Evolutionary conservation across 2,329 filamentous ascomycete genomes (phyloP), one percentile per base, ranked within the genome.

Genomic region (Aspergillus pseudoterreus): DNA sequence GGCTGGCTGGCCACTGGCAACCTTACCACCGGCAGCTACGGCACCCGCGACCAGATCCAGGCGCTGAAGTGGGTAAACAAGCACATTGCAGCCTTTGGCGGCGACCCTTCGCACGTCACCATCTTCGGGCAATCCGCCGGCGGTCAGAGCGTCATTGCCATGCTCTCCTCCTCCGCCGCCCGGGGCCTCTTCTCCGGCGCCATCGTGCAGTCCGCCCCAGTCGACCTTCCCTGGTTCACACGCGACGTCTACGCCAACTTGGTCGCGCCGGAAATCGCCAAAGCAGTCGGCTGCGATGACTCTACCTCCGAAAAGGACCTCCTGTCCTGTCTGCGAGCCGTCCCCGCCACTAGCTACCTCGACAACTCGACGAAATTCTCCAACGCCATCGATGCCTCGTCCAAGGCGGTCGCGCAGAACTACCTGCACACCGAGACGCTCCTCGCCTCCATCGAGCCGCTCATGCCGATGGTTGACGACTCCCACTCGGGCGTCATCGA

Each of bases 121-220:
- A 65, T 71, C 45, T 70, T 70, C 35, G 69, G 68, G 1, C 65
- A 70, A 53, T 67, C 63, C 6, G 67, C 69, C 11, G 69, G 69
- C 11, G 82, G 74, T 2, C 82, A 79, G n/a, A 80, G 79, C 35
- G 81, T 84, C 9, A 52, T 60, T 6, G 64, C 64, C 1, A 39
- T 65, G 43, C 53, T 66, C 8, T 64, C 61, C 15, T 66, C 63
- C 2, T 54, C 53, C 6, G 54, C 55, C 3, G 63, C 64, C 2
- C 54, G 53, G 1, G 63, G 63, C 4, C 59, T 64, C 36, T 66
- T 67, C 51, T 61, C 62, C 6, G 63, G 51, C 11, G 63, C 63
- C 5, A 56, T 66, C 24, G 56, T 61, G 12, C 63, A 66, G 43
- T 66, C 63, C 0, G 57, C 63, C 14, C 61, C 57, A 0, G 36